Evolutionary conservation across 768 basidiomycete species (phyloP).

Genomic region (Lentinula sp.): DNA sequence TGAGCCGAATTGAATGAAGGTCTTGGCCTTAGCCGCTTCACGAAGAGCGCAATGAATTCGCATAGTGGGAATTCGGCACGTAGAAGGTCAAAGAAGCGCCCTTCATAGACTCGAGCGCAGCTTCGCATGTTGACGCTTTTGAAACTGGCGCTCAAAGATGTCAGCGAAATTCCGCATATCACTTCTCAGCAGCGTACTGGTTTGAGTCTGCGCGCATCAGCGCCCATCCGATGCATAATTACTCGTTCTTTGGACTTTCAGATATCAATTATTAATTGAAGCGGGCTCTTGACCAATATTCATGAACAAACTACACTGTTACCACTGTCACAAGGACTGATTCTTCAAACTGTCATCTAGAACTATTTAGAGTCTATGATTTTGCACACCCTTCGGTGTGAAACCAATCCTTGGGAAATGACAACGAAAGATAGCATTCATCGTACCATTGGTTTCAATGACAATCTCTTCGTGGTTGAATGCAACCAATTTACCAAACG

Average conservation of each 20-base stretch:
- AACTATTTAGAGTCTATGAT: constrained; percentile 5
- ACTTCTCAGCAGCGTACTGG: no score
- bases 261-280: no score
- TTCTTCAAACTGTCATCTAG: not conserved
- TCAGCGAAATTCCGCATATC: no score
- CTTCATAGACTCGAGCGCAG: not conserved
- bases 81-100: not conserved
- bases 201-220: no score
- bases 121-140: no score
- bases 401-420: constrained; percentile 51
- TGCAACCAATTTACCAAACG: constrained; percentile 43
- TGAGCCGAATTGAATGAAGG: constrained; percentile 3
- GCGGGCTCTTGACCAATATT: no score
- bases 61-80: not conserved
- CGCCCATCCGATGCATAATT: no score
- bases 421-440: constrained; percentile 31
- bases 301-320: no score
- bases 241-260: no score
- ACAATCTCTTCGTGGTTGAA: constrained; percentile 43
- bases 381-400: constrained; percentile 16
- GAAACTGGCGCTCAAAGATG: no score
- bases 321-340: not conserved
- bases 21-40: not conserved
- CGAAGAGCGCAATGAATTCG: not conserved
- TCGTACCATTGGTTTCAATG: constrained; percentile 35